Base-by-base conservation (phyloP, 2,329 filamentous ascomycete species). In the Dothidotthia symphoricarpi region DNA sequence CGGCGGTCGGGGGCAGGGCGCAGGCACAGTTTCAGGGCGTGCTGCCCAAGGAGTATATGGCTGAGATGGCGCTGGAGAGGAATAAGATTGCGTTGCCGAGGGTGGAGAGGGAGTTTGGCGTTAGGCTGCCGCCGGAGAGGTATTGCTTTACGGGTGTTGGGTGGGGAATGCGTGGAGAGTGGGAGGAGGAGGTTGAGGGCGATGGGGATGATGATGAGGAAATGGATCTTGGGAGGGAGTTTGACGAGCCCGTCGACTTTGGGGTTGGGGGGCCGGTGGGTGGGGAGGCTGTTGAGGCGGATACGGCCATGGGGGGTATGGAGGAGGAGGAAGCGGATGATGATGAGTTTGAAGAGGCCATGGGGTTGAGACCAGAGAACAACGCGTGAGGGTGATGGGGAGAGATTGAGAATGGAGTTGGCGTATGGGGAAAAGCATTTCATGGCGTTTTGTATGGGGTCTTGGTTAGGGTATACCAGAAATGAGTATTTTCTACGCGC, bases 41-140 rank as follows among this genome's bases (percentile, higher is more conserved):
- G 73, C 75, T 57, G 71, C 77, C 80, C 1, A 90, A 90, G 61
- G 86, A 91, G 50, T 89, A 85, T 65, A 75, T 90, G 71, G 70
- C 83, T 39, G 85, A 89, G 61, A 71, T 88, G n/a, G 86, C 63
- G 31, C 45, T 38, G 3, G 63, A 66, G 27, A 67, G 73, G 49
- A 57, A 90, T 77, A 36, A 43, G 15, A 63, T 50, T 40, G 62
- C 60, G 38, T 16, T 66, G 41, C 64, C 63, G 28, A 39, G 62
- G 2, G 73, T 79, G n/a, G 73, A 77, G 46, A 67, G 76, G 30
- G 72, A 75, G 31, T 80, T 72, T 53, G 80, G 80, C 3, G 68
- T 83, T 41, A 68, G 78, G 40, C 57, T 83, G 55, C 81, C 81
- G 44, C 76, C 77, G 11, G 81, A 83, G 70, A 68, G 78, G 59